These are phyloP conservation scores for Corchorus capsularis DNA, from an alignment of 345 rosid genomes.

Conservation along the genomic window DNA sequence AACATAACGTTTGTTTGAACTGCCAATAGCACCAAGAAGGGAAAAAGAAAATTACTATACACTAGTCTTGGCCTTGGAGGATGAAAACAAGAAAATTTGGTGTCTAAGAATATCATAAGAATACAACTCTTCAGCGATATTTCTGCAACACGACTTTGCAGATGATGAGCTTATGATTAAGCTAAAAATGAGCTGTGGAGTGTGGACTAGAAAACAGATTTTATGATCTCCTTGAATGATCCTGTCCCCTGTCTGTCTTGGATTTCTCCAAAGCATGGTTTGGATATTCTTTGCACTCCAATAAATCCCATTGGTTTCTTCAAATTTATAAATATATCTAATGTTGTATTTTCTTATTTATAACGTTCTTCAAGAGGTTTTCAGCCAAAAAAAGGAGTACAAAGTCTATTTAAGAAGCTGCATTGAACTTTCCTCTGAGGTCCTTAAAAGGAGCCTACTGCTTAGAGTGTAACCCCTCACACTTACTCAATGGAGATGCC, in stretches of 20 bases:
- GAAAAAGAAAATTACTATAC: too few species aligned
- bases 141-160: not conserved
- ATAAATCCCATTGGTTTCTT: conserved; percentile 22
- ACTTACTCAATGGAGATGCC: conserved; percentile 16
- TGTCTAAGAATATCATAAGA: not conserved
- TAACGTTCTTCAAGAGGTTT: not conserved
- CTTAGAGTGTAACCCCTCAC: not conserved
- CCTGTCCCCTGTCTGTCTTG: conserved; percentile 8
- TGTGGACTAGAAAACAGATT: not conserved
- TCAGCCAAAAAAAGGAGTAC: not conserved
- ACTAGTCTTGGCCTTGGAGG: not conserved
- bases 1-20: conserved; percentile 19
- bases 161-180: not conserved
- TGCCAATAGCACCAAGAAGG: conserved; percentile 1
- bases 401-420: not conserved
- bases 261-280: not conserved
- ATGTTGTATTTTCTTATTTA: not conserved
- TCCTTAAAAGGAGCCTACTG: not conserved
- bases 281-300: conserved; percentile 10
- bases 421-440: not conserved
- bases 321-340: not conserved
- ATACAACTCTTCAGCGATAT: not conserved
- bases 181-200: not conserved
- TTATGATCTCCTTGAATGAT: not conserved
- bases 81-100: not conserved